Evolutionary conservation across 176 grass and related monocot species (phyloP), one percentile per base, ranked within the genome.

Genomic region (Avena atlantica): DNA sequence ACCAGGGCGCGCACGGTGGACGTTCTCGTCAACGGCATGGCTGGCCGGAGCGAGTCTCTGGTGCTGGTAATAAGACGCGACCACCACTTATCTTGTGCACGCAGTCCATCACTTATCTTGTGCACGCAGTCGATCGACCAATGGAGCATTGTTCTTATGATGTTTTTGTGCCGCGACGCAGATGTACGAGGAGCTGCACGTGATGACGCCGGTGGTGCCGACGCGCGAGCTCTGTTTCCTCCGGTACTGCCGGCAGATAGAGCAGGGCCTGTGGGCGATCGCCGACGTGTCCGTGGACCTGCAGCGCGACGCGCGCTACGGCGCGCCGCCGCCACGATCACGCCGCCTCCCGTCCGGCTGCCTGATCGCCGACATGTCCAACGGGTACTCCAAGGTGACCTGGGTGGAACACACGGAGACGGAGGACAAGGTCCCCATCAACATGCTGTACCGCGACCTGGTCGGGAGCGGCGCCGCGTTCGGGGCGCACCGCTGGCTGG

Each of bases 141-240:
- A 20, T 61, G 27, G 19, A 42, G 55, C 29, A 23, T 65, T 65
- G 25, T 25, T n/a, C 8, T 15, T 44, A 20, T 6, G 8, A 3
- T 24, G 40, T 51, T 21, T 13, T 21, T 12, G 63, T 37, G 6
- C 24, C 9, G 3, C 14, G 40, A 2, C 48, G 71, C 86, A 97
- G 95, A 97, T 97, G 95, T 90, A 93, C 86, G 93, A 93, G 87
- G 95, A 97, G 76, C 61, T 97, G 79, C 93, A 97, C 53, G 75
- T 97, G 85, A 90, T 93, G 84, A 95, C 95, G 21, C 95, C 95
- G 8, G 86, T 95, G 2, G 95, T 93, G 19, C 93, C 93, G 21
- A 95, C 95, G 4, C 91, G 95, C 2, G 95, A 95, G 70, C 90
- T 97, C 76, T 93, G 82, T 76, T 97, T 97, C 91, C 91, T 97